Percentiles rank a stretch among this genome's conserved stretches.
Conservation (phyloP, 2,329 filamentous ascomycete genomes). For the Chaetomiaceae sp. region DNA sequence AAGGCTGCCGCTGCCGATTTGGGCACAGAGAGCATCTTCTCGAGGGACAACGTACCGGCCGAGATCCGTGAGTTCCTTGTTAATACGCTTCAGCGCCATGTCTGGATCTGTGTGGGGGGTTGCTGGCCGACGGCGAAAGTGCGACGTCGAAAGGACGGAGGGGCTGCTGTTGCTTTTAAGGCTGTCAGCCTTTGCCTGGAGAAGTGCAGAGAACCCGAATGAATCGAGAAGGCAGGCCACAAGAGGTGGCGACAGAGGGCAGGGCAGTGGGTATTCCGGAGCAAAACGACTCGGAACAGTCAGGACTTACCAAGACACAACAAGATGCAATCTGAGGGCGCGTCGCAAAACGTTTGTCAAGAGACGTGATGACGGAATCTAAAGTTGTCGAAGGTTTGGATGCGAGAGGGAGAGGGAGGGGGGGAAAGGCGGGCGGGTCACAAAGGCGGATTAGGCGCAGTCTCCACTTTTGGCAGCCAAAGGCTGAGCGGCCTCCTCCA, state of each 20-base stretch:
- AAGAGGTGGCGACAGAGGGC: slow-evolving; percentile 3
- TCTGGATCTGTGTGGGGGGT: slow-evolving; percentile 22
- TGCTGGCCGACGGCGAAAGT: slow-evolving; percentile 18
- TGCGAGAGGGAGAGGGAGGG: slow-evolving; percentile 23
- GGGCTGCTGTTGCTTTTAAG: slow-evolving; percentile 24
- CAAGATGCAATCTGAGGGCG: slow-evolving; percentile 1
- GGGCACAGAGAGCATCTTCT: neutral
- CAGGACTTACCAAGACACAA: slow-evolving; percentile 18
- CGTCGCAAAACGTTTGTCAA: slow-evolving; percentile 7
- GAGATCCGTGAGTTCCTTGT: slow-evolving; percentile 88
- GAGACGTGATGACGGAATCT: slow-evolving; percentile 17
- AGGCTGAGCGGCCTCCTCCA: slow-evolving; percentile 11
- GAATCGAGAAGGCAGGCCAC: slow-evolving; percentile 41
- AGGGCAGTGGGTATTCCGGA: neutral
- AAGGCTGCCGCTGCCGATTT: neutral
- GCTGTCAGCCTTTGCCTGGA: slow-evolving; percentile 21
- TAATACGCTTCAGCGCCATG: slow-evolving; percentile 91
- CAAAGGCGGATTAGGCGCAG: slow-evolving; percentile 20
- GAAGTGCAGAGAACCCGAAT: slow-evolving; percentile 26
- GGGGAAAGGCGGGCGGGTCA: slow-evolving; percentile 18
- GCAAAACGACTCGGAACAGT: neutral
- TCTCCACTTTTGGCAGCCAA: slow-evolving; percentile 12
- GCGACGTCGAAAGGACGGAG: slow-evolving; percentile 16
- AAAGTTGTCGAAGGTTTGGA: slow-evolving; percentile 20
- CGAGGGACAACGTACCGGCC: slow-evolving; percentile 60